Evolutionary conservation across 805 yeast species (phyloP).

Genomic region (Blastobotrys attinorum): DNA sequence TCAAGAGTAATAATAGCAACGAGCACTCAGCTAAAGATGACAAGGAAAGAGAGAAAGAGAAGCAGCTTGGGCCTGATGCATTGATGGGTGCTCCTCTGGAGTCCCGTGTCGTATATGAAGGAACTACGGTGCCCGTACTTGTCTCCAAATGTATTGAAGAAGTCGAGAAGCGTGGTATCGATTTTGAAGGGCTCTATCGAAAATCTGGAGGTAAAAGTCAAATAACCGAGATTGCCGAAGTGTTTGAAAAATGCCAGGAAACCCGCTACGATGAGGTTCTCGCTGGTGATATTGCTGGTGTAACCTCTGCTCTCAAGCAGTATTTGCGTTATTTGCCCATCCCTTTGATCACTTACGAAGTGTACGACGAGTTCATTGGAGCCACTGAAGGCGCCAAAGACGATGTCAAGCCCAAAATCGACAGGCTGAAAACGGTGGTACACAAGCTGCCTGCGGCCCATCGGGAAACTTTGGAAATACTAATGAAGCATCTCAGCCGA

Average conservation of each 20-base stretch:
- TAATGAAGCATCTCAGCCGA: slow-evolving; percentile 57
- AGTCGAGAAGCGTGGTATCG: slow-evolving; percentile 71
- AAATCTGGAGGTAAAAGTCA: slow-evolving; percentile 78
- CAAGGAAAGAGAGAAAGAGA: background rate
- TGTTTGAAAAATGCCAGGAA: slow-evolving; percentile 30
- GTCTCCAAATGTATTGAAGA: slow-evolving; percentile 64
- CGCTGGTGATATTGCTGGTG: slow-evolving; percentile 72
- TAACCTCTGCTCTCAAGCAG: slow-evolving; percentile 79
- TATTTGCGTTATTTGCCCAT: slow-evolving; percentile 78
- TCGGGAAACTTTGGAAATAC: slow-evolving; percentile 42
- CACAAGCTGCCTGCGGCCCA: slow-evolving; percentile 61
- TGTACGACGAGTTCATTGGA: slow-evolving; percentile 59
- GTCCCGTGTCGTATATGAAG: slow-evolving; percentile 55
- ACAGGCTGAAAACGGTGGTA: slow-evolving; percentile 40
- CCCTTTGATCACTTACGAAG: slow-evolving; percentile 67
- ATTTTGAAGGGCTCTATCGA: slow-evolving; percentile 81
- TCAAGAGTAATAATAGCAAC: slow-evolving; percentile 5
- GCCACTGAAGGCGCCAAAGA: slow-evolving; percentile 25
- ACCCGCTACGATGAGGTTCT: slow-evolving; percentile 31
- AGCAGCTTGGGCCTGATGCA: background rate
- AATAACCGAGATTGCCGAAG: slow-evolving; percentile 38
- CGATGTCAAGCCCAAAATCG: slow-evolving; percentile 30
- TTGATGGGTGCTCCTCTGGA: slow-evolving; percentile 51
- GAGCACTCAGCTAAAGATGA: background rate
- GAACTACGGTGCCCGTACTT: slow-evolving; percentile 57